Evolutionary conservation across 2,329 filamentous ascomycete species (phyloP).

Genomic region (Sarocladium strictum): DNA sequence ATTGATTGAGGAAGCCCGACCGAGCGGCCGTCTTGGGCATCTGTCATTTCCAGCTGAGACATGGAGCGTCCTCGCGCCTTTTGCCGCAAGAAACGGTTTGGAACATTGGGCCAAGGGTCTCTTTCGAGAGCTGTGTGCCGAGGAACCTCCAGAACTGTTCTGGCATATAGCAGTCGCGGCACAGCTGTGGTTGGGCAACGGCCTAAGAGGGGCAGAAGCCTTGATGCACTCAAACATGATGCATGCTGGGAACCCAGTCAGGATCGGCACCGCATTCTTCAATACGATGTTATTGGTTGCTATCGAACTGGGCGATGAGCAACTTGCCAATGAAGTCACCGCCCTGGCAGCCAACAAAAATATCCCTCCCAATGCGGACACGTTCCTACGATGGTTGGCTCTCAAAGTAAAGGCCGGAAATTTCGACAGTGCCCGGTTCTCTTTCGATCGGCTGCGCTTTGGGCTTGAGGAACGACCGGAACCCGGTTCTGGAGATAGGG

Average conservation of each 20-base stretch:
- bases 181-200: conserved; percentile 55
- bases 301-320: conserved; percentile 61
- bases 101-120: conserved; percentile 56
- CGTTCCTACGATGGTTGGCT: conserved; percentile 43
- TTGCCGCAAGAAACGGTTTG: conserved; percentile 54
- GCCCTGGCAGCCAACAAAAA: conserved; percentile 58
- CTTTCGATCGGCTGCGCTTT: not conserved
- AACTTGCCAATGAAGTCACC: conserved; percentile 69
- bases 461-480: not conserved
- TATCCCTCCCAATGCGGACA: conserved; percentile 62
- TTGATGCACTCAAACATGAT: conserved; percentile 67
- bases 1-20: conserved; percentile 48
- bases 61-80: conserved; percentile 27
- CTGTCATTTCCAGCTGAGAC: not conserved
- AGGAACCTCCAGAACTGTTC: conserved; percentile 42
- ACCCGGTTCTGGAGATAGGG: not conserved
- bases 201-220: conserved; percentile 40
- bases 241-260: too few species aligned
- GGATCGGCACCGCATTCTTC: conserved; percentile 74
- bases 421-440: not conserved
- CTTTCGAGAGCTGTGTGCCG: conserved; percentile 47
- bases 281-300: conserved; percentile 72
- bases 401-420: not conserved
- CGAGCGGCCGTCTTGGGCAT: too few species aligned
- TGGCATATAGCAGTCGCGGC: conserved; percentile 65